A percentile compares a stretch with the other conserved stretches of the same genome.
Conservation (phyloP, 140 eudicot genomes). For the Artemisia princeps region DNA sequence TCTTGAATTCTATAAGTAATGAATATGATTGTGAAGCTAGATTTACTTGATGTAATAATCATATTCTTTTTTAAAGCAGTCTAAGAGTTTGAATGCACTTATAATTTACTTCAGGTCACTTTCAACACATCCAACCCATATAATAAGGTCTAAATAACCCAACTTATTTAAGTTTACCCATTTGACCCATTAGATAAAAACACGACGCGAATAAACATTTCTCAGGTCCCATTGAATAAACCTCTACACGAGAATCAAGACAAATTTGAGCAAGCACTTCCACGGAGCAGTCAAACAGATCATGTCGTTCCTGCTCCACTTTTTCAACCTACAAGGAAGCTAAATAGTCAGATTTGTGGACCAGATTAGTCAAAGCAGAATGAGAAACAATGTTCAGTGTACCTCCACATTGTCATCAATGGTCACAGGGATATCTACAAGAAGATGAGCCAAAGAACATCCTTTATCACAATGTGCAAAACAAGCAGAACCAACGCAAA, state of each 20-base stretch:
- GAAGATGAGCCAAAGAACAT: constrained; percentile 27
- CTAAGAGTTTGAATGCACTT: too few species aligned
- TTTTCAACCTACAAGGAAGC: constrained; percentile 47
- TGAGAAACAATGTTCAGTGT: constrained; percentile 13
- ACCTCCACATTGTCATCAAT: constrained; percentile 43
- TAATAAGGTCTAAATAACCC: too few species aligned
- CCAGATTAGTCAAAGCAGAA: constrained; percentile 17
- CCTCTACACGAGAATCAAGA: constrained; percentile 40
- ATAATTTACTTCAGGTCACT: too few species aligned
- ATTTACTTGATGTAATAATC: too few species aligned
- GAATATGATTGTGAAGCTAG: too few species aligned
- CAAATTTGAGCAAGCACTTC: constrained; percentile 64
- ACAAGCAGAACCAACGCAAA: constrained; percentile 66
- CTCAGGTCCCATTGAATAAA: constrained; percentile 19
- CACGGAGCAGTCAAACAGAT: constrained; percentile 61
- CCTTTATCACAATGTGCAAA: constrained; percentile 31
- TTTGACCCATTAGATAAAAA: background rate
- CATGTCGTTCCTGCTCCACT: constrained; percentile 42
- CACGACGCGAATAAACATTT: background rate
- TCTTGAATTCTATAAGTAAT: too few species aligned
- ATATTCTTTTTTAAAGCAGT: too few species aligned
- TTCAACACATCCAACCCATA: too few species aligned
- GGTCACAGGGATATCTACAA: constrained; percentile 35
- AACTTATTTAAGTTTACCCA: too few species aligned
- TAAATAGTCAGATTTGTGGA: constrained; percentile 26